These are phyloP conservation scores for Jasminum sambac DNA, from an alignment of 257 asterid genomes.

Conservation along the genomic window DNA sequence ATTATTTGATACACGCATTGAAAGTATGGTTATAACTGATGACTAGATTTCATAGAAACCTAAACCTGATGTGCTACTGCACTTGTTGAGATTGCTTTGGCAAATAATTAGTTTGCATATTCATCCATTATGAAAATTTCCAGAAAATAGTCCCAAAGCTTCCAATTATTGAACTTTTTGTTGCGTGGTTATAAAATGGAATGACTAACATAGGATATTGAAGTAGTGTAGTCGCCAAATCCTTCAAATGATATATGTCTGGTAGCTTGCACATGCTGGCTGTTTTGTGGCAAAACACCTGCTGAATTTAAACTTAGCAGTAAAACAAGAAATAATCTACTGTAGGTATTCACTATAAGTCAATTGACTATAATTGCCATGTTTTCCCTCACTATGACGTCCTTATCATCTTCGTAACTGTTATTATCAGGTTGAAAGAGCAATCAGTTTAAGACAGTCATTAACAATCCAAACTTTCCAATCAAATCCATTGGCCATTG, in stretches of 20 bases:
- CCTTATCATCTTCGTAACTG: constrained; percentile 8
- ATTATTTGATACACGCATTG: too few species aligned
- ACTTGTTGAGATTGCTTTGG: too few species aligned
- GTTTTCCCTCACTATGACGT: constrained; percentile 3
- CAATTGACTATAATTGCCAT: not conserved
- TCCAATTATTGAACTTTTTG: not conserved
- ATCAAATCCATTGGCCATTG: constrained; percentile 69
- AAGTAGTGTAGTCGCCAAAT: not conserved
- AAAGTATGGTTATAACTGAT: too few species aligned
- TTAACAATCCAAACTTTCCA: constrained; percentile 58
- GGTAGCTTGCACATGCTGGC: not conserved
- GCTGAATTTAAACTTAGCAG: constrained; percentile 55
- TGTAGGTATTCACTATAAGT: constrained; percentile 48
- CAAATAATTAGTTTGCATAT: too few species aligned
- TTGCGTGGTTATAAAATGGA: not conserved
- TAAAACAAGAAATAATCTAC: constrained; percentile 58
- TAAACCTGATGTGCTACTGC: too few species aligned
- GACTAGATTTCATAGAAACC: too few species aligned
- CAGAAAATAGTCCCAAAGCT: too few species aligned
- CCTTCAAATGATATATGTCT: not conserved
- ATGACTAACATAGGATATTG: not conserved
- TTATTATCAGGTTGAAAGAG: constrained; percentile 68
- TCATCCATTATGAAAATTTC: too few species aligned
- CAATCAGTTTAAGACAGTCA: constrained; percentile 55
- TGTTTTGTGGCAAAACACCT: too few species aligned